Evolutionary conservation across 306 rosid species (phyloP).

Genomic region (Cucurbita pepo): DNA sequence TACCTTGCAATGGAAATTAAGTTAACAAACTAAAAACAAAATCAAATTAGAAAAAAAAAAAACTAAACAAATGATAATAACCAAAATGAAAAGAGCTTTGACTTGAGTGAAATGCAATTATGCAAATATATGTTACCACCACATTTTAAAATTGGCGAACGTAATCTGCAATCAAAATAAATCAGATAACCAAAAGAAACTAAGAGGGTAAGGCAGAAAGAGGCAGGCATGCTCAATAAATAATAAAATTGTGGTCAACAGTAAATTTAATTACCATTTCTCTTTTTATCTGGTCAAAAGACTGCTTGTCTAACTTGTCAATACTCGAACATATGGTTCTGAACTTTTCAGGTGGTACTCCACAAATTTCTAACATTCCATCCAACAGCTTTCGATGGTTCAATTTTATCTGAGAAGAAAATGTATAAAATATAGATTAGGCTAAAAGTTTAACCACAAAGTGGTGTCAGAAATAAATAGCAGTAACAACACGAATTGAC

Average conservation of each 20-base stretch:
- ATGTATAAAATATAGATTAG: not conserved
- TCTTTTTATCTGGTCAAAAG: conserved; percentile 62
- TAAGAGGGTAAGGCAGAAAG: not conserved
- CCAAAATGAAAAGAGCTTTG: not conserved
- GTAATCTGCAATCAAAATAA: not conserved
- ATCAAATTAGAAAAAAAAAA: not conserved
- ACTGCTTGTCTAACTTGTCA: conserved; percentile 86
- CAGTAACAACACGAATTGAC: not conserved
- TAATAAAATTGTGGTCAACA: not conserved
- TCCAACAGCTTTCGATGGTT: conserved; percentile 76
- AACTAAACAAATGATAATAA: not conserved
- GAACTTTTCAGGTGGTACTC: conserved; percentile 80
- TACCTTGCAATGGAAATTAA: not conserved
- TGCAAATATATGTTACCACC: not conserved
- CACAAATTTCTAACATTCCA: conserved; percentile 90
- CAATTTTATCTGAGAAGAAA: conserved; percentile 59
- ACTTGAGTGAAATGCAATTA: not conserved
- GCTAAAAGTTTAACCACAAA: not conserved
- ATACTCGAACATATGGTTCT: conserved; percentile 94
- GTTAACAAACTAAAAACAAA: not conserved
- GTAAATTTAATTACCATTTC: conserved; percentile 55
- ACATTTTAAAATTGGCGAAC: not conserved
- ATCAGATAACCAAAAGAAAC: not conserved
- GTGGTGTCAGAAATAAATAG: not conserved
- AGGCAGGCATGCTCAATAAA: not conserved